These are phyloP conservation scores for Coemansia sp. DNA, from an alignment of 192 early-diverging fungal genomes.

Conservation along the genomic window DNA sequence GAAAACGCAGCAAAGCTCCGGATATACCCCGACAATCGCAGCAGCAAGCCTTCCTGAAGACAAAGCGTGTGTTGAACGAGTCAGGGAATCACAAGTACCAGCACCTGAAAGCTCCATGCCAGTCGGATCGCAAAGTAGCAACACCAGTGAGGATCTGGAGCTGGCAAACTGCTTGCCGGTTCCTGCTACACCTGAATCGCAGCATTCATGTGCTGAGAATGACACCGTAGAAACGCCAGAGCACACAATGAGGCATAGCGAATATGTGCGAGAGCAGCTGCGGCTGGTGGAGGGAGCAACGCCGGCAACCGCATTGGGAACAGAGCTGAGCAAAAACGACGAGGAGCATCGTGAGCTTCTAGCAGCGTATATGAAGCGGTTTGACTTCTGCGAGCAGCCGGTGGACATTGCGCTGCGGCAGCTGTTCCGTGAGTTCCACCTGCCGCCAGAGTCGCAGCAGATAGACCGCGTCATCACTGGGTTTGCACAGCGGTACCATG, in stretches of 20 bases:
- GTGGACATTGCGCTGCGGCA: conserved; percentile 69
- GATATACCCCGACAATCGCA: conserved; percentile 27
- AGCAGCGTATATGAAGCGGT: conserved; percentile 58
- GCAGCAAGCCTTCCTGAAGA: conserved; percentile 15
- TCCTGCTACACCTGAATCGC: not conserved
- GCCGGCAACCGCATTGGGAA: conserved; percentile 53
- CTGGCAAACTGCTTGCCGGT: too few relatives aligned
- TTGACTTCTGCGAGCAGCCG: conserved; percentile 62
- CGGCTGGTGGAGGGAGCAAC: conserved; percentile 28
- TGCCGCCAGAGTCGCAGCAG: conserved; percentile 81
- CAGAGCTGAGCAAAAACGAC: conserved; percentile 57
- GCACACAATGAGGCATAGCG: conserved; percentile 22
- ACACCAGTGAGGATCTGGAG: too few relatives aligned
- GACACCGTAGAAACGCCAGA: not conserved
- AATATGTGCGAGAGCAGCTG: conserved; percentile 36
- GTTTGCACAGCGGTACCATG: conserved; percentile 71
- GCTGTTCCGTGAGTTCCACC: conserved; percentile 66
- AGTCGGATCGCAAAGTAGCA: too few relatives aligned
- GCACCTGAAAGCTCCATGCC: too few relatives aligned
- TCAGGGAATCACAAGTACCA: too few relatives aligned
- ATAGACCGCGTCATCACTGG: conserved; percentile 76
- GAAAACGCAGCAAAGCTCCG: not conserved
- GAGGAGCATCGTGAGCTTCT: conserved; percentile 58
- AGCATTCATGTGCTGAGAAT: not conserved
- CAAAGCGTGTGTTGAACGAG: not conserved